Base-by-base conservation (phyloP, 768 basidiomycete species). In the Lactifluus echinatus region DNA sequence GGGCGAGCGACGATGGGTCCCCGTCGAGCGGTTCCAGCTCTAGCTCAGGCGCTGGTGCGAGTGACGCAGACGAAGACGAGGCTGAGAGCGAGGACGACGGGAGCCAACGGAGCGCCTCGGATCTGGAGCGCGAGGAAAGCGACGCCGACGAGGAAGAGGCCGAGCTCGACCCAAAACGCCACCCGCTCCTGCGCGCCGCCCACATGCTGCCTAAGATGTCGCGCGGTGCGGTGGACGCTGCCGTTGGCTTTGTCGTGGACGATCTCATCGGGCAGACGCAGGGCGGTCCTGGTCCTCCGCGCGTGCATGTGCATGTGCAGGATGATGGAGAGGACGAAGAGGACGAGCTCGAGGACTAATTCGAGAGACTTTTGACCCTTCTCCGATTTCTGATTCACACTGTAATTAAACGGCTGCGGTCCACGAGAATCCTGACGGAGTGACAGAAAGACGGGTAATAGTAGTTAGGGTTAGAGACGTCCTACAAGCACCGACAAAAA, bases 101-200 rank as follows among this genome's bases (percentile, higher is more conserved):
- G n/a, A 39, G 23, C 28, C 40, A 10, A 36, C 36, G 36, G 49
- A 19, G 67, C 8, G 61, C 23, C 39, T 40, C 39, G n/a, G n/a
- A n/a, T n/a, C n/a, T n/a, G n/a, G 74, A 50, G 19, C 7, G 34
- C 21, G 72, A 66, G 42, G 73, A 66, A 50, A 48, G 66, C 63
- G 66, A 66, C 47, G 72, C 67, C 24, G 66, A 64, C 2, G 72
- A 71, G 0, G 76, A 74, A 14, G 75, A 72, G 4, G 74, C 72
- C 26, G 77, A 77, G 45, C 70, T 88, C 19, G 74, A 79, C 42
- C 77, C 76, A 4, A 74, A 74, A 21, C 73, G 75, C 43, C 87
- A 88, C 66, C 62, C 60, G 34, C 62, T 63, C 19, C 31, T 63
- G 45, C 62, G 62, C n/a, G 47, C 62, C n/a, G 46, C 62, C 0